Percentiles rank a stretch among this genome's conserved stretches.
Evolutionary conservation across 2,329 filamentous ascomycete genomes (phyloP).

Genomic region (Beauveria sp.): DNA sequence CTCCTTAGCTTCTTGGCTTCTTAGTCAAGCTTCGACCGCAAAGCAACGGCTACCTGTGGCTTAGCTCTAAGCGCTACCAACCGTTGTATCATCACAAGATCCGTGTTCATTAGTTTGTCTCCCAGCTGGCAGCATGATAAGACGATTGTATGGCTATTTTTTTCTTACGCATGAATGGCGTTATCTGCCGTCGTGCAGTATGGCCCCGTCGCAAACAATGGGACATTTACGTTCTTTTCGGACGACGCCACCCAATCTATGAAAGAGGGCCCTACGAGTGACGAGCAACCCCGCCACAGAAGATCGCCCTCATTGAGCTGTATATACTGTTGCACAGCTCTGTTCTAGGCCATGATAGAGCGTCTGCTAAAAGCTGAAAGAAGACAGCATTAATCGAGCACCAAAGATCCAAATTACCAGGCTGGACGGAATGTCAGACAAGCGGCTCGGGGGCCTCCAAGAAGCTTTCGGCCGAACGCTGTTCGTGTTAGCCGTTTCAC

Average conservation of each 20-base stretch:
- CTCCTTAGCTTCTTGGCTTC: neutral
- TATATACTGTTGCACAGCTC: too few species aligned
- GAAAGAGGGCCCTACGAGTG: neutral
- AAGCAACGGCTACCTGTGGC: too few species aligned
- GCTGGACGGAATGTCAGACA: neutral
- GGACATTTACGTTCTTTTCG: neutral
- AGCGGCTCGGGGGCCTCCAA: neutral
- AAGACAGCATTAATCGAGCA: too few species aligned
- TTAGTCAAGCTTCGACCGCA: neutral
- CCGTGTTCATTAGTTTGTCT: neutral
- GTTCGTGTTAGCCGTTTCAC: neutral
- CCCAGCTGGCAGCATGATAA: neutral
- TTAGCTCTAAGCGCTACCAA: neutral
- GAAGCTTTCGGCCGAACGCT: neutral
- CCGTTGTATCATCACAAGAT: neutral
- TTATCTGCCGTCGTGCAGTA: neutral
- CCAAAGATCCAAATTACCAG: too few species aligned
- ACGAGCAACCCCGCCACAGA: too few species aligned
- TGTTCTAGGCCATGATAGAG: neutral
- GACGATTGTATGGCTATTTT: neutral
- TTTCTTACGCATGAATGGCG: neutral
- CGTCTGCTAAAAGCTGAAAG: too few species aligned
- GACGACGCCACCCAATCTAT: neutral
- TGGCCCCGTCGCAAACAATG: conserved; percentile 2
- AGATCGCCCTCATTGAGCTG: too few species aligned